Base-by-base conservation (phyloP, 2,329 filamentous ascomycete genomes). In the Daldinia sp. region DNA sequence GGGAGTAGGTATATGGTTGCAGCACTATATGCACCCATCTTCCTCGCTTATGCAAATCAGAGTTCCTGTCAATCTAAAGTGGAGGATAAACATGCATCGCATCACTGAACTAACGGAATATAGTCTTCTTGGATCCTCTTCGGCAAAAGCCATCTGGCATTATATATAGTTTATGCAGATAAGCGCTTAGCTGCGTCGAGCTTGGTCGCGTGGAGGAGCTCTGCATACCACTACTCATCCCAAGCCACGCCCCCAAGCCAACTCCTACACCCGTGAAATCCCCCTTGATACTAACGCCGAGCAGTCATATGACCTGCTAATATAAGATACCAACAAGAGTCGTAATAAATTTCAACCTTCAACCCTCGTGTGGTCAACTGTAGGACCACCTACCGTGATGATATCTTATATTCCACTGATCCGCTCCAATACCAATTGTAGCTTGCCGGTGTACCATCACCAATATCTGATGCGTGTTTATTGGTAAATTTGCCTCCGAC, bases 401-500 rank as follows among this genome's bases (percentile, higher is more conserved):
- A 21, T 21, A 19, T 27, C 27, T 53, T 23, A 43, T 43, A 41
- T 29, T 10, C 25, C 37, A 37, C n/a, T 17, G 21, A 17, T 25
- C 43, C 15, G 32, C 49, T 23, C 49, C 41, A 27, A 13, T 23
- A 19, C 37, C 13, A 34, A 23, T 15, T 45, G n/a, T n/a, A 30
- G 4, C 17, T 30, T 19, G 15, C 19, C n/a, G 25, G n/a, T 19
- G 9, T 19, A 41, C 29, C 9, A 43, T 39, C 45, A 41, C 30
- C 30, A 50, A 34, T 32, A 43, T 47, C 39, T 55, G 39, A 29
- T 19, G 55, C 30, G 13, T 48, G 35, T 37, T 63, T 61, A 76
- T 59, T 73, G 71, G 58, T 74, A 75, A 30, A 75, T 61, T 62
- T 70, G 72, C 52, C 73, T 70, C 41, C 65, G 66, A 59, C 68